phyloP scores from a whole-genome alignment of 441 rosid genomes.

The Euphorbia schlechtendalii region DNA sequence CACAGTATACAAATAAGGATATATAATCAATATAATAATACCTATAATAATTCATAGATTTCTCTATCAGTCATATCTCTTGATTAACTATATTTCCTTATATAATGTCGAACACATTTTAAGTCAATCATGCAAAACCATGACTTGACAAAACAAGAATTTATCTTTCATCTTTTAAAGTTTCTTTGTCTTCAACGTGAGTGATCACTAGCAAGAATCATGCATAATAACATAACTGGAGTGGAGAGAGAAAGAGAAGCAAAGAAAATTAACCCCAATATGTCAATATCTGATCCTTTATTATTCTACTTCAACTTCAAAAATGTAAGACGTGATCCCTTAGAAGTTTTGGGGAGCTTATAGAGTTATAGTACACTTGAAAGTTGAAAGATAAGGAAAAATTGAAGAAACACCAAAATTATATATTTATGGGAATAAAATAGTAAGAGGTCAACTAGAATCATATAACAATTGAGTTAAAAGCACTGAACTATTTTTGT shows the following conservation, averaged over 20 bases:
- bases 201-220: not conserved
- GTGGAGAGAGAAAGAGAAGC: not conserved
- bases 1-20: too few species aligned
- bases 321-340: not conserved
- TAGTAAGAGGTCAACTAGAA: not conserved
- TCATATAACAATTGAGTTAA: not conserved
- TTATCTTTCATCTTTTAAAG: not conserved
- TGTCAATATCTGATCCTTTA: not conserved
- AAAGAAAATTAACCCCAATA: not conserved
- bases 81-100: too few species aligned
- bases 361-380: not conserved
- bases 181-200: not conserved
- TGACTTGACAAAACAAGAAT: slow-evolving; percentile 7
- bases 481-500: too few species aligned
- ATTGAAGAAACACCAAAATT: not conserved
- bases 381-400: not conserved
- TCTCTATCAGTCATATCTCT: too few species aligned
- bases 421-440: not conserved
- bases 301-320: not conserved
- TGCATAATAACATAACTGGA: not conserved
- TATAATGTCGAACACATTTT: not conserved
- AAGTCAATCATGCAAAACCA: not conserved
- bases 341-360: not conserved
- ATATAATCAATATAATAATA: too few species aligned
- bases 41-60: too few species aligned